Conservation (phyloP, 2,329 filamentous ascomycete genomes). For the Fusarium buxicola region DNA sequence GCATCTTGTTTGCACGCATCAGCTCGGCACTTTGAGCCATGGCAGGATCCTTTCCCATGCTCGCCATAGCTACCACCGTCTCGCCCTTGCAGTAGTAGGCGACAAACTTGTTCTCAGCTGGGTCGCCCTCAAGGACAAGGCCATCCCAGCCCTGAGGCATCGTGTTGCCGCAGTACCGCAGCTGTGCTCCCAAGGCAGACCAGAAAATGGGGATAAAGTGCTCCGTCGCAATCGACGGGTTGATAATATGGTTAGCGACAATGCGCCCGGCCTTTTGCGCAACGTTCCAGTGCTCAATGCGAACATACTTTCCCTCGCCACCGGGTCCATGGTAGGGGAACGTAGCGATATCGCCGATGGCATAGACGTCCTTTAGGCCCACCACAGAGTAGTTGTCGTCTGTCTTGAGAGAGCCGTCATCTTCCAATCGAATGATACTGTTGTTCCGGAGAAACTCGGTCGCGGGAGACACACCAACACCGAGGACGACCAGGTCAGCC, state of each 20-base stretch:
- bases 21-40: constrained; percentile 86
- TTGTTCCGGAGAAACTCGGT: constrained; percentile 86
- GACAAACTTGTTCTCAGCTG: constrained; percentile 82
- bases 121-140: constrained; percentile 80
- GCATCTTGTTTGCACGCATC: constrained; percentile 87
- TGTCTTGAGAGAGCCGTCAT: constrained; percentile 87
- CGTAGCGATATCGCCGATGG: constrained; percentile 93
- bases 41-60: constrained; percentile 89
- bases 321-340: constrained; percentile 95
- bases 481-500: constrained; percentile 91
- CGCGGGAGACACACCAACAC: constrained; percentile 87
- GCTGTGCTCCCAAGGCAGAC: constrained; percentile 89
- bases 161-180: constrained; percentile 94
- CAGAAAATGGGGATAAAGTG: constrained; percentile 95
- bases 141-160: constrained; percentile 81
- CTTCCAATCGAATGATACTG: constrained; percentile 74
- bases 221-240: constrained; percentile 70
- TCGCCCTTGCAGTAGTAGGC: constrained; percentile 92
- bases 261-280: constrained; percentile 91
- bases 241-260: constrained; percentile 81
- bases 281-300: constrained; percentile 99
- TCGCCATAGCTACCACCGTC: constrained; percentile 88
- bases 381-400: constrained; percentile 83
- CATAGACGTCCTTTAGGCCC: constrained; percentile 85
- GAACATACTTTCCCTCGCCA: constrained; percentile 75